Evolutionary conservation across 2,329 filamentous ascomycete species (phyloP), one percentile per base, ranked within the genome.

Genomic region (Arthroderma sp.): DNA sequence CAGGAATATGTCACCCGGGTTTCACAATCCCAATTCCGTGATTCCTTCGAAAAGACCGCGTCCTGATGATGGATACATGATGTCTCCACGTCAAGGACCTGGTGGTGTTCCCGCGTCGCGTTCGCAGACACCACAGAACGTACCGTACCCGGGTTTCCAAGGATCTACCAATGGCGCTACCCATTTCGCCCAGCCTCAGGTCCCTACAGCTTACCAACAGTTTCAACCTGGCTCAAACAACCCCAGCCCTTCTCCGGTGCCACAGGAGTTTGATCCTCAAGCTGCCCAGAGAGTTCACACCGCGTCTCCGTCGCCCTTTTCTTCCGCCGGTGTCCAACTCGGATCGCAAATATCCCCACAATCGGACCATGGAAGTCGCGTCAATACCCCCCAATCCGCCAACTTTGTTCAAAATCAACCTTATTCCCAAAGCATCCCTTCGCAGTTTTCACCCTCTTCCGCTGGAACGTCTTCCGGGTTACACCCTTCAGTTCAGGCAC

Each of bases 171-270:
- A 80, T 62, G 71, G 72, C 40, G 45, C 73, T 56, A 77, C 76
- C 58, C 76, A 75, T 52, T 74, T 78, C 42, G 55, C 65, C 41
- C 68, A 70, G 36, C 77, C 40, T 34, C 60, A 62, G 41, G 81
- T 82, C 58, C 78, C 79, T 11, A 78, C 74, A 48, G 78, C 78
- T 45, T 94, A 89, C 60, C 79, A 86, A 50, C 88, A 94, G 66
- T 83, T 86, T 57, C 78, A 83, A 53, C 82, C 84, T 56, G 81
- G 82, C 42, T 87, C 86, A 3, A 75, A 79, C 42, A 91, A 87
- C 62, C 83, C 86, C 49, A 94, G 86, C 34, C 89, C 89, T 7
- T 96, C 91, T 5, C 91, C 91, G 29, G 89, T 93, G 50, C 87
- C 95, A 50, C 88, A 93, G 58, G 74, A 78, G 44, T 80, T 78